Percentiles rank a stretch among this genome's conserved stretches.
phyloP scores from a whole-genome alignment of 2,329 filamentous ascomycete genomes.

The Parastagonospora avenae region DNA sequence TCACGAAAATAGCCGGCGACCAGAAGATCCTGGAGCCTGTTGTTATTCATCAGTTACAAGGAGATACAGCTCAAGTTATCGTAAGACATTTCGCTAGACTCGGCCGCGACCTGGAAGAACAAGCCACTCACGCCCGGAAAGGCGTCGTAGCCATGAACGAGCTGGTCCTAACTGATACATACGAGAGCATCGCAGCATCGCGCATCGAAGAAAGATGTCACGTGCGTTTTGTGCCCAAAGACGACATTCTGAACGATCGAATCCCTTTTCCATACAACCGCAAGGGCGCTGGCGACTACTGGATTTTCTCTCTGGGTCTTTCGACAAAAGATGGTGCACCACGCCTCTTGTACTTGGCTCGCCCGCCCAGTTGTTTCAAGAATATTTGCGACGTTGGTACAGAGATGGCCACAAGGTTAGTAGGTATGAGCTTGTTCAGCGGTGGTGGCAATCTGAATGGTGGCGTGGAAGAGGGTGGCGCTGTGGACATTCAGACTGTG shows the following conservation, averaged over 20 bases:
- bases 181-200: constrained; percentile 44
- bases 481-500: constrained; percentile 67
- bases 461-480: constrained; percentile 74
- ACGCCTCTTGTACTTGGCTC: constrained; percentile 11
- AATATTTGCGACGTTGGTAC: constrained; percentile 66
- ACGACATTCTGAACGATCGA: constrained; percentile 30
- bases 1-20: constrained; percentile 34
- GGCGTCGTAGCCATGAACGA: constrained; percentile 56
- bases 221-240: constrained; percentile 59
- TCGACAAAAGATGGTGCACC: constrained; percentile 10
- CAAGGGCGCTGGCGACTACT: constrained; percentile 69
- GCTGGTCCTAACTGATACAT: constrained; percentile 60
- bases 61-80: constrained; percentile 37
- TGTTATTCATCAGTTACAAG: constrained; percentile 57
- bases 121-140: constrained; percentile 31
- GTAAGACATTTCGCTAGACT: constrained; percentile 63
- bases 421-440: constrained; percentile 74
- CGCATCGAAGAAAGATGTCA: constrained; percentile 63
- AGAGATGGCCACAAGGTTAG: constrained; percentile 34
- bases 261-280: constrained; percentile 69
- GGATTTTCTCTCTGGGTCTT: constrained; percentile 59
- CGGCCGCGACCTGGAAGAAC: constrained; percentile 41
- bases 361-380: constrained; percentile 25
- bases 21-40: constrained; percentile 62
- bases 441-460: constrained; percentile 79